Conservation (phyloP, 1,139 yeast genomes). For the Sugiyamaella sp. region DNA sequence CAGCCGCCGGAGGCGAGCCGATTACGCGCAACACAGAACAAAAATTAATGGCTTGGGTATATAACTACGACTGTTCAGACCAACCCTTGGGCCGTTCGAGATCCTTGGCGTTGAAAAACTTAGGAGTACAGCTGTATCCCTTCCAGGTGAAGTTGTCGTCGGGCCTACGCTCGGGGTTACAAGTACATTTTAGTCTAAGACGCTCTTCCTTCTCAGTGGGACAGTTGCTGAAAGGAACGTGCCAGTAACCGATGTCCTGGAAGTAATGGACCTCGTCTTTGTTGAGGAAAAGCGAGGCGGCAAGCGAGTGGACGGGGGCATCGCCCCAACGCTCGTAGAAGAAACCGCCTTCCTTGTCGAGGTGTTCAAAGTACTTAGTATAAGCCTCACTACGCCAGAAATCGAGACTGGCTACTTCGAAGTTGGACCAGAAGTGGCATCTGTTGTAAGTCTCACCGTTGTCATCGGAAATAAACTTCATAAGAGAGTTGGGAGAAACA, state of each 20-base stretch:
- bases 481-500: conserved; percentile 55
- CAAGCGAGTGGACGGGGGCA: conserved; percentile 86
- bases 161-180: conserved; percentile 57
- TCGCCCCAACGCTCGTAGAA: conserved; percentile 97
- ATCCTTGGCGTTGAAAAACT: conserved; percentile 65
- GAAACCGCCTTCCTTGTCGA: conserved; percentile 83
- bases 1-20: too few species aligned
- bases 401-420: conserved; percentile 78
- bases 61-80: conserved; percentile 45
- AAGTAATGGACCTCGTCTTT: conserved; percentile 73
- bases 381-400: conserved; percentile 76
- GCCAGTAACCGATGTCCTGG: conserved; percentile 81
- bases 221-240: conserved; percentile 80
- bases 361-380: conserved; percentile 63
- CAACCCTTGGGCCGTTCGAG: conserved; percentile 75
- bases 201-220: conserved; percentile 52
- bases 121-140: conserved; percentile 81
- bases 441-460: conserved; percentile 68
- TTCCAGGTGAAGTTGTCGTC: conserved; percentile 79
- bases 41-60: not conserved
- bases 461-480: conserved; percentile 72
- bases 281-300: conserved; percentile 71
- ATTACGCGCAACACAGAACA: too few species aligned
- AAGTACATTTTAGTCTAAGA: conserved; percentile 52
- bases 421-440: conserved; percentile 94